Evolutionary conservation across 1,139 yeast genomes (phyloP), one percentile per base, ranked within the genome.

Genomic region (Magnusiomyces sp.): DNA sequence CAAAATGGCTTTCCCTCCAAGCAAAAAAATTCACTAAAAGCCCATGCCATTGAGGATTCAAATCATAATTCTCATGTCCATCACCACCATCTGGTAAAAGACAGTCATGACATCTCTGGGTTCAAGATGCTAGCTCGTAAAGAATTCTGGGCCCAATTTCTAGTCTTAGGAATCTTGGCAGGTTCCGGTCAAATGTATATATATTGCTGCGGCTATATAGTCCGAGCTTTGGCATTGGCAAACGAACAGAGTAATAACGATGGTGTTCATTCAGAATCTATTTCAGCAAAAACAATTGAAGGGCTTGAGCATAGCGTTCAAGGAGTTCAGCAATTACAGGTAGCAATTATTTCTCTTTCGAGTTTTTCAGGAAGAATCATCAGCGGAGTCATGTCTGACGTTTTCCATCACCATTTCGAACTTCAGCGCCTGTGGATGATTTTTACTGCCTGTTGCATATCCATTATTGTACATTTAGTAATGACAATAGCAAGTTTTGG

Each of bases 121-220:
- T 45, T 43, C 44, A 45, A 50, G 19, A 50, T 63, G 43, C 31
- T 61, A 32, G 45, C 45, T 13, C 53, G 56, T n/a, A 37, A 45
- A 17, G 62, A 61, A 36, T 67, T 66, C 55, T 67, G 71, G 71
- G 57, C 62, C 36, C 67, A 65, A 42, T 64, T 65, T 57, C 40
- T 75, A 5, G 69, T 81, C 14, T 67, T 83, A 50, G 82, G 86
- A 0, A 66, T 79, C 2, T 67, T 81, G 40, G 81, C 83, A 59
- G 84, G 88, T 4, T 71, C 80, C 51, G 90, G 90, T 7, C 90
- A 83, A 61, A 79, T 82, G 75, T 83, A 81, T 61, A 83, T 84
- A 33, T 50, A 76, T 60, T 77, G 84, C 2, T 77, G 81, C 39
- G 92, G 92, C 0, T 82, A 77, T 58, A 73, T 82, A 31, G 75